Evolutionary conservation across 2,329 filamentous ascomycete genomes (phyloP).

Genomic region (Aspergillus sergii): DNA sequence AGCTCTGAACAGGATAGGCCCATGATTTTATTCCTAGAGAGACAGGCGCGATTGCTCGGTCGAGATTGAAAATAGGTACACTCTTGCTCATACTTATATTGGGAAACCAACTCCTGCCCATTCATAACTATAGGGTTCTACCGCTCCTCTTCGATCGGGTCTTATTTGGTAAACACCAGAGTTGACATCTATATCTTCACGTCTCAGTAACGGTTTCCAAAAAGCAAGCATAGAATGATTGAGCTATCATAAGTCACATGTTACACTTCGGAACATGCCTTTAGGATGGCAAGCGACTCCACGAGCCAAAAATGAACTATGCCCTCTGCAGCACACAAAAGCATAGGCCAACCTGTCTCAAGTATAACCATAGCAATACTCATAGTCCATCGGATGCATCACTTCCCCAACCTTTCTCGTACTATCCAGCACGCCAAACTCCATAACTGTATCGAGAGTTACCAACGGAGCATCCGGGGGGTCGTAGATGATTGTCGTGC

Average conservation of each 20-base stretch:
- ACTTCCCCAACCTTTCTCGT: slow-evolving; percentile 22
- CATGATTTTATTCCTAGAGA: not conserved
- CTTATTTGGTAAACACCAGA: fast-evolving
- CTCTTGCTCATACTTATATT: too few species aligned
- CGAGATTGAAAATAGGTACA: not conserved
- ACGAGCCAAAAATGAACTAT: too few species aligned
- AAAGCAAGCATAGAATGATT: not conserved
- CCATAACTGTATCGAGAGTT: slow-evolving; percentile 22
- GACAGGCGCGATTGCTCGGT: not conserved
- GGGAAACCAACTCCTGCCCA: not conserved
- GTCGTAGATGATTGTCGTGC: slow-evolving; percentile 17
- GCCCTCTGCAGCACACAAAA: too few species aligned
- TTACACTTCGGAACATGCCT: too few species aligned
- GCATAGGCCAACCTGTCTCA: not conserved
- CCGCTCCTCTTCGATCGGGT: not conserved
- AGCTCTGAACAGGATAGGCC: not conserved
- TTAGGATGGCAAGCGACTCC: too few species aligned
- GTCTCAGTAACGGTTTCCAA: not conserved
- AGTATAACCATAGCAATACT: slow-evolving; percentile 30
- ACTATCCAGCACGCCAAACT: slow-evolving; percentile 15
- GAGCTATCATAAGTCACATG: too few species aligned
- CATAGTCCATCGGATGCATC: slow-evolving; percentile 24
- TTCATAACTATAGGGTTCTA: not conserved
- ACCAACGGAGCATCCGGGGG: slow-evolving; percentile 8
- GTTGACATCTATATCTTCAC: not conserved